Conservation (phyloP, 352 stramenopile genomes). For the Peronospora destructor region DNA sequence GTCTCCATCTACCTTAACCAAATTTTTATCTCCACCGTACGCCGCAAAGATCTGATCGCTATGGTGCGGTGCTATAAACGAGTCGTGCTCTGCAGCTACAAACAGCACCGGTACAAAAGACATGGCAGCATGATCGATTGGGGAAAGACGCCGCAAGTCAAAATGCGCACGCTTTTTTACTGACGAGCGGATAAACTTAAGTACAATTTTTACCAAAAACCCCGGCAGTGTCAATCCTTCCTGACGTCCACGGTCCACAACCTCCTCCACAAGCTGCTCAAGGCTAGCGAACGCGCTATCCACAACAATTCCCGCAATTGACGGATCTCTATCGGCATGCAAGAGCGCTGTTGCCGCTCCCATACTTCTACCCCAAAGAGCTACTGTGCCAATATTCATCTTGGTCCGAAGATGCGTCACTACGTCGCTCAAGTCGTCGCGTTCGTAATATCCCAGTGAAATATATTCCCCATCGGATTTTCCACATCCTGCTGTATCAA, state of each 20-base stretch:
- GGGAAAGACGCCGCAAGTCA: constrained; percentile 71
- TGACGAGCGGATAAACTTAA: constrained; percentile 87
- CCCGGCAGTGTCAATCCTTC: constrained; percentile 89
- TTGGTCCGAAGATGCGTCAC: constrained; percentile 90
- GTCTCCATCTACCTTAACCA: constrained; percentile 96
- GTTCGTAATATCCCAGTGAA: constrained; percentile 95
- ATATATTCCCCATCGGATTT: constrained; percentile 96
- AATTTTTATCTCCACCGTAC: constrained; percentile 97
- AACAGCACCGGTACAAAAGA: constrained; percentile 97
- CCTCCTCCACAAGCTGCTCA: constrained; percentile 92
- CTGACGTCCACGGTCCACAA: constrained; percentile 92
- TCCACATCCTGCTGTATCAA: constrained; percentile 96
- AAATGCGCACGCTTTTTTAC: constrained; percentile 89
- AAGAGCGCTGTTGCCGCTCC: constrained; percentile 96
- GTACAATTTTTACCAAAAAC: constrained; percentile 88
- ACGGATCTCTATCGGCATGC: constrained; percentile 94
- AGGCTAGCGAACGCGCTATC: constrained; percentile 97
- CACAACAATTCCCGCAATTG: constrained; percentile 94
- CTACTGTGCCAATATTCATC: constrained; percentile 90
- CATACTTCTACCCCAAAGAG: constrained; percentile 97
- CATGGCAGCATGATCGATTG: constrained; percentile 84
- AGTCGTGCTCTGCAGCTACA: constrained; percentile 90
- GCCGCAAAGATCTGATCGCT: constrained; percentile 70
- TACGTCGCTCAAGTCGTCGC: constrained; percentile 82
- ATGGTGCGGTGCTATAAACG: constrained; percentile 91